These are phyloP conservation scores for Ascochyta koolunga DNA, from an alignment of 2,329 filamentous ascomycete species.

Conservation along the genomic window DNA sequence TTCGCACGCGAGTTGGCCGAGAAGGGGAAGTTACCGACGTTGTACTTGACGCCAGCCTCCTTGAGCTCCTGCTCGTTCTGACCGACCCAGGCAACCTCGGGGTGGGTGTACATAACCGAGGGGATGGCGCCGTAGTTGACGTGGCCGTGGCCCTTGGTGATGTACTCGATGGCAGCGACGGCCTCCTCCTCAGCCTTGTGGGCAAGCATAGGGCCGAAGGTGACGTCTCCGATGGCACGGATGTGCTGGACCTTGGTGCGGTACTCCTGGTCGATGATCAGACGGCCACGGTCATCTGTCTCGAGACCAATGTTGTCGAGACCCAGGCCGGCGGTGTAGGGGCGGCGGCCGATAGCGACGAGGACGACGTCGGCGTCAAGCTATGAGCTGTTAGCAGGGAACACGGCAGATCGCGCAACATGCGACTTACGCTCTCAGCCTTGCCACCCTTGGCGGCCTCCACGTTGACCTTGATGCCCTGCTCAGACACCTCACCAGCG, in stretches of 20 bases:
- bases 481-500: conserved; percentile 78
- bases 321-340: conserved; percentile 89
- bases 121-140: conserved; percentile 99
- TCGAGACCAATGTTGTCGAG: conserved; percentile 94
- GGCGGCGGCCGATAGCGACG: conserved; percentile 93
- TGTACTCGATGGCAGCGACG: conserved; percentile 93
- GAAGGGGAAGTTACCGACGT: conserved; percentile 93
- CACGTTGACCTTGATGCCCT: conserved; percentile 79
- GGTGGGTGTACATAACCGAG: conserved; percentile 99
- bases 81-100: conserved; percentile 97
- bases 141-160: conserved; percentile 96
- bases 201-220: conserved; percentile 97
- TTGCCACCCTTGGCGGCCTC: conserved; percentile 97
- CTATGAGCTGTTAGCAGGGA: conserved; percentile 54
- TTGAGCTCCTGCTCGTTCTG: conserved; percentile 97
- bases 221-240: conserved; percentile 93
- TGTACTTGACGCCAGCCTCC: conserved; percentile 87
- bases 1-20: conserved; percentile 97
- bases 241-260: conserved; percentile 98
- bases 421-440: conserved; percentile 75
- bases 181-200: conserved; percentile 99
- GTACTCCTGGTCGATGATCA: conserved; percentile 98
- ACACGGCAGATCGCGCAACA: background rate
- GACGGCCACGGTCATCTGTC: conserved; percentile 87
- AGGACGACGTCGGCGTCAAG: conserved; percentile 94